These are phyloP conservation scores for Elsinoe necatrix DNA, from an alignment of 2,329 filamentous ascomycete species.

Conservation along the genomic window DNA sequence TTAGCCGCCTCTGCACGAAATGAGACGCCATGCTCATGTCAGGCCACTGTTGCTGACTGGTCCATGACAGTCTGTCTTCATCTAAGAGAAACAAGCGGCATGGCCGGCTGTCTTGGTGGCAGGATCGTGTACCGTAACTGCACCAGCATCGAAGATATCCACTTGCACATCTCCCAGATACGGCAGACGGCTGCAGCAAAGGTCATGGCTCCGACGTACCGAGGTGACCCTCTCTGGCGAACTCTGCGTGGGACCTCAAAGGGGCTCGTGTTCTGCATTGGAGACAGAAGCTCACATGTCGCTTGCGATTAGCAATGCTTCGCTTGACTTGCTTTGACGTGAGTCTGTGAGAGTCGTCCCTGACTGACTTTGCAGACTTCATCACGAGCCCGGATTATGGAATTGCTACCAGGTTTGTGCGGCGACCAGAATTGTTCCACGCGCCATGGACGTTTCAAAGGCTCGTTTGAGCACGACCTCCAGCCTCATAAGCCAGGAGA, in stretches of 20 bases:
- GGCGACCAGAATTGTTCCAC: neutral
- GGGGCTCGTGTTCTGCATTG: constrained; percentile 5
- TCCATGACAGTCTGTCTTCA: neutral
- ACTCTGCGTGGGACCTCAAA: constrained; percentile 6
- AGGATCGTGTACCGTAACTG: neutral
- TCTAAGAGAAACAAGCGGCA: constrained; percentile 1
- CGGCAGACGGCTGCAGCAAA: neutral
- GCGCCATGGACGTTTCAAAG: constrained; percentile 2
- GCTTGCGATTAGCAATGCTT: neutral
- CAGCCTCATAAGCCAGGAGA: neutral
- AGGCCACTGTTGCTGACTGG: neutral
- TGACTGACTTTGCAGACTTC: neutral
- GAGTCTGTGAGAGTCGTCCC: neutral
- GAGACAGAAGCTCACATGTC: neutral
- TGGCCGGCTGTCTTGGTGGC: neutral
- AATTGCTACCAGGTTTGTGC: neutral
- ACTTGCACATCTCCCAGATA: neutral
- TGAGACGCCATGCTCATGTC: constrained; percentile 8
- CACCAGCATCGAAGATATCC: neutral
- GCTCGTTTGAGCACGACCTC: neutral
- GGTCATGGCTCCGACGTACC: neutral
- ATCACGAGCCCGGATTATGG: neutral
- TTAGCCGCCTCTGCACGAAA: constrained; percentile 10
- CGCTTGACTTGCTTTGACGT: neutral
- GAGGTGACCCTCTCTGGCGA: neutral